A percentile compares a stretch with the other conserved stretches of the same genome.
These are phyloP conservation scores for Phytophthora citricola DNA, from an alignment of 352 stramenopile genomes.

Conservation along the genomic window DNA sequence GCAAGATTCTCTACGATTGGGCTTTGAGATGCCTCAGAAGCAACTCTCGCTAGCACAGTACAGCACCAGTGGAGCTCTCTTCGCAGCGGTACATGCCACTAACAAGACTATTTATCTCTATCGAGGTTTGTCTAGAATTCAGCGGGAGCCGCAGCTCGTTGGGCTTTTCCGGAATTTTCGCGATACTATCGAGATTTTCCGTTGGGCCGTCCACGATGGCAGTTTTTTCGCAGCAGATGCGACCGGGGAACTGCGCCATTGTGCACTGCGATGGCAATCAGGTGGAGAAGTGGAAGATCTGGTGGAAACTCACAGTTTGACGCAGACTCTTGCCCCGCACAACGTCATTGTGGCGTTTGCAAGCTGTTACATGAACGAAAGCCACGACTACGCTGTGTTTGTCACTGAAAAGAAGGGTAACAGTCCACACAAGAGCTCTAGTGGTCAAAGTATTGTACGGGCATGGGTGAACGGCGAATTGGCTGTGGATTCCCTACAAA, in stretches of 20 bases:
- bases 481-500: slow-evolving; percentile 42
- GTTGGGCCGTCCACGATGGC: slow-evolving; percentile 57
- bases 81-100: slow-evolving; percentile 47
- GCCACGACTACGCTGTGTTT: slow-evolving; percentile 67
- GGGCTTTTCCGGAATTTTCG: slow-evolving; percentile 54
- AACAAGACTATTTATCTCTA: slow-evolving; percentile 65
- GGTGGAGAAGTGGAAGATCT: slow-evolving; percentile 57
- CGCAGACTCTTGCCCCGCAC: slow-evolving; percentile 29
- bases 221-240: slow-evolving; percentile 56
- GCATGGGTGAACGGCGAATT: slow-evolving; percentile 68
- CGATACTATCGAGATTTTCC: slow-evolving; percentile 43
- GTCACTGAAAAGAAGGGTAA: slow-evolving; percentile 39
- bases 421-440: slow-evolving; percentile 4
- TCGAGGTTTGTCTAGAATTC: slow-evolving; percentile 40
- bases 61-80: slow-evolving; percentile 60
- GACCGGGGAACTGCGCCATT: slow-evolving; percentile 47
- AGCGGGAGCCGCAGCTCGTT: slow-evolving; percentile 61
- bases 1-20: slow-evolving; percentile 64
- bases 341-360: slow-evolving; percentile 38
- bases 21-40: slow-evolving; percentile 70
- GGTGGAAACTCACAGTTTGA: slow-evolving; percentile 32
- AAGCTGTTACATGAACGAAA: slow-evolving; percentile 46
- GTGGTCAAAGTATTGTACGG: slow-evolving; percentile 36
- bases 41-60: slow-evolving; percentile 71
- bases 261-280: slow-evolving; percentile 37